A percentile compares a stretch with the other conserved stretches of the same genome.
phyloP scores from a whole-genome alignment of 345 rosid species.

The Anacardium occidentale region DNA sequence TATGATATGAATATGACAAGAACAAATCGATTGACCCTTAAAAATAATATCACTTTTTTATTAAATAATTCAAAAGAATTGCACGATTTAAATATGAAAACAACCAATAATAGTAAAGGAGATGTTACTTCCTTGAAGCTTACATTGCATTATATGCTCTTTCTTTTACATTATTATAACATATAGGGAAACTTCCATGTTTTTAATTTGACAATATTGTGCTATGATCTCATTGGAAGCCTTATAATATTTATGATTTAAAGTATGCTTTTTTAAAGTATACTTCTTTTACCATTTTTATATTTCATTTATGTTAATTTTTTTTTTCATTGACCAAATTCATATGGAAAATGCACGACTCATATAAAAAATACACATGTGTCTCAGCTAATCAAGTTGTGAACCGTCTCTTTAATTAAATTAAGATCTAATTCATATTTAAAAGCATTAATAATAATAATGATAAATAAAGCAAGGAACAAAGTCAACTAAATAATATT shows the following conservation, averaged over 20 bases:
- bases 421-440: no score
- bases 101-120: background rate
- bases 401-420: no score
- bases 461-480: no score
- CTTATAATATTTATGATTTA: background rate
- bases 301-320: background rate
- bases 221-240: background rate
- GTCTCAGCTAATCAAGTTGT: no score
- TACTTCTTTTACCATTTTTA: background rate
- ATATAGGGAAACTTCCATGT: background rate
- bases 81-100: background rate
- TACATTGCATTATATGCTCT: background rate
- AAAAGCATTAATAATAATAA: no score
- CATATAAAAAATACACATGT: no score
- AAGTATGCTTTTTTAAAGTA: background rate
- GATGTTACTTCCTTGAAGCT: background rate
- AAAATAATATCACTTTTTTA: no score
- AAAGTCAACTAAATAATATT: no score
- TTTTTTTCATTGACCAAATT: background rate
- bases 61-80: background rate
- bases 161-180: no score
- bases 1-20: no score
- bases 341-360: no score
- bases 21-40: no score
- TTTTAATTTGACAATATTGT: background rate